A percentile compares a stretch with the other conserved stretches of the same genome.
These are phyloP conservation scores for Naganishia onofrii DNA, from an alignment of 768 basidiomycete species.

Conservation along the genomic window DNA sequence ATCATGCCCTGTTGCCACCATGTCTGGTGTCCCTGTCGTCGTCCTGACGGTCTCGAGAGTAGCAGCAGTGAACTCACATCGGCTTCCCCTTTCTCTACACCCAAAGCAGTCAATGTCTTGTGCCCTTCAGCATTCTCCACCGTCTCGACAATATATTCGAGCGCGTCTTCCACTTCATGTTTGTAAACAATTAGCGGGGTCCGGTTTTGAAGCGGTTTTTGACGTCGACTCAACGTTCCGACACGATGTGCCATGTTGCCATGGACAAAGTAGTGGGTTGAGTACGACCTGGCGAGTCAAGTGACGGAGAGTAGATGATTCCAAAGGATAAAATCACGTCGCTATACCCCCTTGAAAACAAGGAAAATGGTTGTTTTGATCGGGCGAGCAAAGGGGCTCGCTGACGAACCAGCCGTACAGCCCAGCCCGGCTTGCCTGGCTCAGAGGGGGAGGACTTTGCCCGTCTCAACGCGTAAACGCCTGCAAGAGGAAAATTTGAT, in stretches of 20 bases:
- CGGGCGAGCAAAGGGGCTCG: conserved; percentile 17
- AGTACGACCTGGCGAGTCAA: conserved; percentile 20
- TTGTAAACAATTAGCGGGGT: conserved; percentile 26
- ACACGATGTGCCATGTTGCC: conserved; percentile 27
- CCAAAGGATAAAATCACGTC: not conserved
- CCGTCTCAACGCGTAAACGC: conserved; percentile 17
- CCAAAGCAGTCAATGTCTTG: conserved; percentile 72
- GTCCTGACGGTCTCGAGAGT: conserved; percentile 26
- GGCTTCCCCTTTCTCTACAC: conserved; percentile 89
- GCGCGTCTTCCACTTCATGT: conserved; percentile 28
- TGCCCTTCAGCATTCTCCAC: conserved; percentile 79
- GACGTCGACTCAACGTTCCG: conserved; percentile 27
- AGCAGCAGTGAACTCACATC: conserved; percentile 65
- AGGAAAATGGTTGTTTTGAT: conserved; percentile 24
- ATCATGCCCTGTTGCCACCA: conserved; percentile 47
- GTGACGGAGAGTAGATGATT: conserved; percentile 12
- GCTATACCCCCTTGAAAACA: conserved; percentile 2
- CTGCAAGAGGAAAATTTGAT: conserved; percentile 16
- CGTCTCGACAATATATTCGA: conserved; percentile 28
- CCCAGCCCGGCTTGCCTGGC: conserved; percentile 1
- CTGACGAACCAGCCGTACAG: not conserved
- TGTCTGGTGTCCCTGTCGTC: conserved; percentile 29
- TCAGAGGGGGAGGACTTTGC: not conserved
- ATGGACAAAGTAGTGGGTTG: conserved; percentile 26
- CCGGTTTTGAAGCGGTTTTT: conserved; percentile 27